These are phyloP conservation scores for Xylaria castorea DNA, from an alignment of 495 filamentous ascomycete species.

Conservation along the genomic window DNA sequence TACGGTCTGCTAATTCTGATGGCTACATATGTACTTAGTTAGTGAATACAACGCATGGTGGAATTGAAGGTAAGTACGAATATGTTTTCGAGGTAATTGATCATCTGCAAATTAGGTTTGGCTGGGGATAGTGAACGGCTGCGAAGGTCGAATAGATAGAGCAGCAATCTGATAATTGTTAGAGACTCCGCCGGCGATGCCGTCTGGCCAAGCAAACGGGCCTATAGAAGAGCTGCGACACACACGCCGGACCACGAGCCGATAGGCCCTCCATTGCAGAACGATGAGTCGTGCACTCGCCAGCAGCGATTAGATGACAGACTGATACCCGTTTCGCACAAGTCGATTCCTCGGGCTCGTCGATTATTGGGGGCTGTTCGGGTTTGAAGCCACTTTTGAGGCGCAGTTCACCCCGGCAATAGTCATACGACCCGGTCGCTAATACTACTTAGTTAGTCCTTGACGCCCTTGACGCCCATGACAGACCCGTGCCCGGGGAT, in stretches of 20 bases:
- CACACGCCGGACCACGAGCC: slow-evolving; percentile 19
- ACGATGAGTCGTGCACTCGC: slow-evolving; percentile 5
- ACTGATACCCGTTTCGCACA: slow-evolving; percentile 18
- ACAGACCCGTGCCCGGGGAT: slow-evolving; percentile 10
- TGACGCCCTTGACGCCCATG: slow-evolving; percentile 16
- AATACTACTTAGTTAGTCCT: too few relatives aligned
- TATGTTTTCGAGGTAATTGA: not conserved
- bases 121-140: not conserved
- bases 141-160: not conserved
- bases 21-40: too few relatives aligned
- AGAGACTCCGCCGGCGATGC: slow-evolving; percentile 44
- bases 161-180: slow-evolving; percentile 41
- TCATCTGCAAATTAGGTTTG: not conserved
- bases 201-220: slow-evolving; percentile 25
- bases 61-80: not conserved
- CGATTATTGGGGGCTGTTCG: slow-evolving; percentile 32
- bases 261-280: slow-evolving; percentile 9
- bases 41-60: not conserved
- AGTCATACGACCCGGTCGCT: slow-evolving; percentile 35
- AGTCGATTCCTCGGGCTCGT: slow-evolving; percentile 35
- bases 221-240: slow-evolving; percentile 14
- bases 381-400: slow-evolving; percentile 43
- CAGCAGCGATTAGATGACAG: slow-evolving; percentile 5
- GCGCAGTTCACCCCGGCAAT: slow-evolving; percentile 35
- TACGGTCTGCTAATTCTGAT: not conserved